Evolutionary conservation across 192 early-diverging fungal genomes (phyloP).

Genomic region (Coemansia sp.): DNA sequence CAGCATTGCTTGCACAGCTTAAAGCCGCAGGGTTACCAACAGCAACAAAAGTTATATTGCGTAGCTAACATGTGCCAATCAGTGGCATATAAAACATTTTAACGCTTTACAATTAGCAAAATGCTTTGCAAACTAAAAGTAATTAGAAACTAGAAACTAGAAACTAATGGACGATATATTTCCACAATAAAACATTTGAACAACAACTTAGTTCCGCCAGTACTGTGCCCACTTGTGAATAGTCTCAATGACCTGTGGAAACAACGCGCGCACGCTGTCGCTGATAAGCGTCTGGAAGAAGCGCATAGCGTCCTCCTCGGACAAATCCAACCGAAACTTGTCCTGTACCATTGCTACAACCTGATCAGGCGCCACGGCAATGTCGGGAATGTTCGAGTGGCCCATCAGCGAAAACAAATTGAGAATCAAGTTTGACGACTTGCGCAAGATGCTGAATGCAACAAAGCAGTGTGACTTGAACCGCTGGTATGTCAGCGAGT

Average conservation of each 20-base stretch:
- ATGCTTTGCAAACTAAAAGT: too few species aligned
- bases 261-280: conserved; percentile 91
- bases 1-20: too few species aligned
- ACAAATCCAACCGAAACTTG: conserved; percentile 89
- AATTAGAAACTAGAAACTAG: too few species aligned
- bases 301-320: conserved; percentile 91
- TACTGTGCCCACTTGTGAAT: conserved; percentile 97
- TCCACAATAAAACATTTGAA: too few species aligned
- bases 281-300: conserved; percentile 90
- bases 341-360: conserved; percentile 97
- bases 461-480: conserved; percentile 94
- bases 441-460: conserved; percentile 90
- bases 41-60: too few species aligned
- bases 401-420: conserved; percentile 98
- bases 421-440: conserved; percentile 92
- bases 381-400: conserved; percentile 94
- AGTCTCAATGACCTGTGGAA: conserved; percentile 97
- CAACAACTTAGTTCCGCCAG: conserved; percentile 54
- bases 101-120: too few species aligned
- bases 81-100: too few species aligned
- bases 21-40: too few species aligned
- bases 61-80: too few species aligned
- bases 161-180: too few species aligned
- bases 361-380: conserved; percentile 97
- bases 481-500: conserved; percentile 82